Evolutionary conservation across 2,329 filamentous ascomycete species (phyloP), one percentile per base, ranked within the genome.

Genomic region (Hymenoscyphus albidus): DNA sequence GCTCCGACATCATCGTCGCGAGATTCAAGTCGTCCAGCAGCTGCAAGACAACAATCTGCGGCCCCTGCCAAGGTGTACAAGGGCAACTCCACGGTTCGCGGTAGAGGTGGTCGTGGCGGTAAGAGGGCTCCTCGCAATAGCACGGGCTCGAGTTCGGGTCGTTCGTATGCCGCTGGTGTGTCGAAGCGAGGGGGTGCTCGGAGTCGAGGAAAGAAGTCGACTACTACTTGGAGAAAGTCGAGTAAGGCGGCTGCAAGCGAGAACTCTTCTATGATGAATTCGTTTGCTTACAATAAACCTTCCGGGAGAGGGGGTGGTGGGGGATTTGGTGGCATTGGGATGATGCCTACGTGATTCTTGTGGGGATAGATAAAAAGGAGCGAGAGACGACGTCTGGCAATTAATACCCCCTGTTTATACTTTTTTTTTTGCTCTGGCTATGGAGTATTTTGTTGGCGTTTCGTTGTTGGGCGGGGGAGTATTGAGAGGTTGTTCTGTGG

Each of bases 401-500:
- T 57, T 9, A 38, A 27, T 54, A 54, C 48, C 48, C 48, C 42
- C 55, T n/a, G 55, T 31, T 35, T 57, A 32, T 57, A 35, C 27
- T 35, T 31, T 12, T 57, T 56, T 22, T 27, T 22, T 51, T 44
- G 44, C 48, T 22, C n/a, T 32, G 54, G 54, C 54, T 51, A 56
- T 56, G 32, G 54, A 56, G 54, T 13, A 35, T 56, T 56, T 32
- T 13, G 16, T 56, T 16, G 22, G 22, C 16, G 55, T 38, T 57
- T 57, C 5, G 13, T 38, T 32, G 27, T 27, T 35, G 27, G 31
- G 62, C 78, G 77, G 16, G n/a, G 27, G 55, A 38, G 55, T 38
- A 35, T 38, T 35, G 31, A 10, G 7, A 5, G 54, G 18, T 13
- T 54, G 10, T 22, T 18, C 48, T 54, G 35, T 35, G 35, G 35